These are phyloP conservation scores for Blepharisma japonicum DNA, from an alignment of 73 alveolate species.

Conservation along the genomic window DNA sequence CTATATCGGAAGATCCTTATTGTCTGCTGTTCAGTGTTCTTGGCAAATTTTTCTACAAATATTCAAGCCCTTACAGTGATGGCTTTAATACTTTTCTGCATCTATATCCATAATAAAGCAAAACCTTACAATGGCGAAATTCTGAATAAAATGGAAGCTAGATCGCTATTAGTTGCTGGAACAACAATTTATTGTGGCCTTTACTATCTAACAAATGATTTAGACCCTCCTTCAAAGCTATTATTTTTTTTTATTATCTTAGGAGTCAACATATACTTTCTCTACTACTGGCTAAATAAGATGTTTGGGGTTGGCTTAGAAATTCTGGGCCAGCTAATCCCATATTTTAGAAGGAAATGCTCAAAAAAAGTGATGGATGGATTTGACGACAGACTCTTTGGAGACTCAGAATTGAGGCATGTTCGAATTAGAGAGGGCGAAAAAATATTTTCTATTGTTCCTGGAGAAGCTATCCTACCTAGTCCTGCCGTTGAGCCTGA, in stretches of 20 bases:
- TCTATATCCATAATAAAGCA: background rate
- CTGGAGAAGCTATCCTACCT: too few species aligned
- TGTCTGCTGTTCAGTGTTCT: slow-evolving; percentile 8
- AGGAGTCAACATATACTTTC: background rate
- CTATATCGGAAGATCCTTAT: slow-evolving; percentile 26
- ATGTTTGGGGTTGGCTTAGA: background rate
- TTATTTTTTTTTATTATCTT: background rate
- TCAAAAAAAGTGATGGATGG: too few species aligned
- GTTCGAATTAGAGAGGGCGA: too few species aligned
- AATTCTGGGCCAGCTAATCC: background rate
- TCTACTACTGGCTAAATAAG: background rate
- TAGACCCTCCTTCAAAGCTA: background rate
- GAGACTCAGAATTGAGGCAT: too few species aligned
- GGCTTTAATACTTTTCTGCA: background rate
- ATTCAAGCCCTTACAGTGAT: slow-evolving; percentile 6
- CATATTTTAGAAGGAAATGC: background rate
- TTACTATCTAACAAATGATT: slow-evolving; percentile 1
- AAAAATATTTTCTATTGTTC: too few species aligned
- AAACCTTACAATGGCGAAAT: background rate
- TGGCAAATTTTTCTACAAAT: background rate
- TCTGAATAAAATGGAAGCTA: background rate
- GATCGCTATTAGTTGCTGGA: background rate
- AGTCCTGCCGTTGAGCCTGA: too few species aligned
- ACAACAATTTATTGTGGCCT: slow-evolving; percentile 2
- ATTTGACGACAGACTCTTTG: too few species aligned